Base-by-base conservation (phyloP, 2,329 filamentous ascomycete species). In the Xylariomycetidae sp. region DNA sequence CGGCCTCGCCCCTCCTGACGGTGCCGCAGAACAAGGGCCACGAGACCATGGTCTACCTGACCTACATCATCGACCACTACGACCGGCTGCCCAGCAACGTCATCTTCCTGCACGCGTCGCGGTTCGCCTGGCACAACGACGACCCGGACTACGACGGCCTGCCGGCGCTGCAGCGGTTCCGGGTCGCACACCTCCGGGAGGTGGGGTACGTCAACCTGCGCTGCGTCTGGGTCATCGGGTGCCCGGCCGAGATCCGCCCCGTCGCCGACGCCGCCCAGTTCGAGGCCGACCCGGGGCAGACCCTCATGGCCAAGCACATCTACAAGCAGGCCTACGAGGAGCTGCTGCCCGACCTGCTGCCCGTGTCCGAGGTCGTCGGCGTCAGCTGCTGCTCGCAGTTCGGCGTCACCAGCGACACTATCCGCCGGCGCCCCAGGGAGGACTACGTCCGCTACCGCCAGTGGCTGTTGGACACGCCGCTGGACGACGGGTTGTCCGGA, bases 341-440 rank as follows among this genome's bases (percentile, higher is more conserved):
- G 40, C 49, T 71, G 1, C 54, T 68, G 19, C 64, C 61, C 3
- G 56, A 50, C 10, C 40, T 62, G 4, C 40, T 62, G 4, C 49
- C 54, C n/a, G 61, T 75, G 4, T 74, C 75, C 0, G 51, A 61
- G 1, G 48, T 66, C 9, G 64, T 81, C 7, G 74, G 67, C 3
- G 69, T 71, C 4, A 66, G 74, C n/a, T 82, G 78, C 51, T 82
- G 78, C 54, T 75, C 77, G 13, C 79, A 83, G 53, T 83, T 83
- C 41, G 79, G 72, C 1, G 70, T 82, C 6, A 73, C 74, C 3
- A 60, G 66, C 6, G 66, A 72, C 6, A 67, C 67, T 28, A 64
- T 82, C 18, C 62, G 50, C 6, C 52, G 57, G 28, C 61, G 74
- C 20, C 64, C 73, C 3, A 55, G 56, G 27, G 61, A 62, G 8